Base-by-base conservation (phyloP, 768 basidiomycete genomes). In the Rhodotorula sphaerocarpa region DNA sequence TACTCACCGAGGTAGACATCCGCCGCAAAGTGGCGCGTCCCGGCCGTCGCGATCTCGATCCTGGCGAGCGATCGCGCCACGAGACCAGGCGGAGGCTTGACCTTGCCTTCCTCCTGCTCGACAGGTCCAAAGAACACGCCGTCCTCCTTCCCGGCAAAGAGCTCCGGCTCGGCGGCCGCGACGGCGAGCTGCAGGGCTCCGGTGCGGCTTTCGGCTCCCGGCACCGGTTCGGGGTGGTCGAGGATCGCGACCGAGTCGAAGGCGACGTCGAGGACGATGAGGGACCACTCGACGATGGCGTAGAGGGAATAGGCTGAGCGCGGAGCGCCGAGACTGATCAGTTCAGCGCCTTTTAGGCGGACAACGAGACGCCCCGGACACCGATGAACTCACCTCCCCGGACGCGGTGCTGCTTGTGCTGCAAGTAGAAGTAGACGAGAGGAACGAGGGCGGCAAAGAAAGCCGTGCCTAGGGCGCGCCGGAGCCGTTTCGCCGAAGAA, bases 251-350 rank as follows among this genome's bases (percentile, higher is more conserved):
- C 74, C 1, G 87, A 83, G 72, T 90, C 88, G 67, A 83, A 89
- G 20, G 82, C 60, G 30, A 90, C 77, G 61, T 90, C 88, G 48
- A 85, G 78, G 55, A 85, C 72, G 58, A 90, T 87, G 51, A 90
- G 81, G 12, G 78, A 79, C 90, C 90, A 93, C 76, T 93, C 90
- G 70, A 87, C 87, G 75, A 91, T 85, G 48, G 85, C 82, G 71
- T 91, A 93, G 46, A 77, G 77, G 5, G 88, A 90, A 75, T 93
- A 93, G 16, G 90, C 90, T 88, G 57, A 12, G 11, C 20, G 42
- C 20, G 42, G n/a, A 6, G 50, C 51, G 4, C 3, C 10, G n/a
- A 16, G 2, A 41, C 3, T 46, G 10, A 10, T n/a, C 5, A 16
- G 12, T n/a, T 44, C 44, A 44, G 11, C n/a, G 23, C 16, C 1